Base-by-base conservation (phyloP, 306 rosid genomes). In the Delonix regia region DNA sequence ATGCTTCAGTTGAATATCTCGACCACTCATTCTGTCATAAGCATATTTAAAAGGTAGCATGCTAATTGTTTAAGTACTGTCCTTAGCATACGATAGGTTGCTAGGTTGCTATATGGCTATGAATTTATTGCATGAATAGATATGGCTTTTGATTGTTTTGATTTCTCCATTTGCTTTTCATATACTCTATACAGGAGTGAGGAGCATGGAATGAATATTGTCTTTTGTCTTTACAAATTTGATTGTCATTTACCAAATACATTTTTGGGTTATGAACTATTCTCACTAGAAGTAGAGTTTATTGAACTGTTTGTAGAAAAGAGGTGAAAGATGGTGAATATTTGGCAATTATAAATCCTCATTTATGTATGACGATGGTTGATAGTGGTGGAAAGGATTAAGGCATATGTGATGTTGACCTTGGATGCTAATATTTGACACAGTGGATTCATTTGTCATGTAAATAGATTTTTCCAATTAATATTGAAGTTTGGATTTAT, bases 11-110 rank as follows among this genome's bases (percentile, higher is more conserved):
- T 87, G 44, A 94, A 80, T 77, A 69, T 89, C 71, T 90, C 92
- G 3, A 84, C 85, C 56, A 88, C 84, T 69, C 80, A 85, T 7
- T 77, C 94, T 25, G 92, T 90, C 65, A 55, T 89, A 49, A 87
- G 91, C 79, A 45, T 89, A 76, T 94, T 83, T 72, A 89, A 88
- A 85, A 92, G 99, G 99, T 92, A 41, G 75, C 73, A 25, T 85
- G 75, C 76, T 48, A 75, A 51, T 42, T 71, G 56, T 69, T 69
- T 69, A 19, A 27, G 71, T 28, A 52, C 59, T 7, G 25, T 19
- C 25, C 59, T 52, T 52, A 13, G 19, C 49, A 49, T 49, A 18
- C 16, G 24, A 41, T 18, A 63, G 64, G 62, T 74, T 53, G 80
- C 44, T 22, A 41, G 55, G 22, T 48, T n/a, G 22, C 24, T 51